These are phyloP conservation scores for Dipteronia sinensis DNA, from an alignment of 345 rosid genomes.

Conservation along the genomic window DNA sequence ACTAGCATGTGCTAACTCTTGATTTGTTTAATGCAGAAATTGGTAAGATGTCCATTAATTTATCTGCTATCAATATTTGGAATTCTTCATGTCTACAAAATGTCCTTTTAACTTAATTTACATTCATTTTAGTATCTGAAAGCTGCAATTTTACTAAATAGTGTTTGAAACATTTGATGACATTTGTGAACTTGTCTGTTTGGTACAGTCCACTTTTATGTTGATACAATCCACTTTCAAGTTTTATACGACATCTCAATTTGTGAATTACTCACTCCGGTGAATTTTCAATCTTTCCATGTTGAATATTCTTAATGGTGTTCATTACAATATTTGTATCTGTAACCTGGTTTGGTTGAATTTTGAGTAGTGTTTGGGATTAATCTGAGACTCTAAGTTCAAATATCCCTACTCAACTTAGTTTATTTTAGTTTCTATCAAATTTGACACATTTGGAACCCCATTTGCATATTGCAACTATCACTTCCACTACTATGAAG, in stretches of 20 bases:
- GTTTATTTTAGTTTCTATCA: background rate
- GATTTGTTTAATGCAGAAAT: background rate
- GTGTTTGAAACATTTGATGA: background rate
- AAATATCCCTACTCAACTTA: background rate
- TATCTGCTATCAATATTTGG: background rate
- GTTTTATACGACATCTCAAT: background rate
- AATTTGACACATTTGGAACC: background rate
- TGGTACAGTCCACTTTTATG: background rate
- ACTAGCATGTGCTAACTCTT: background rate
- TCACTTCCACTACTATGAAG: background rate
- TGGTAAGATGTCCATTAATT: background rate
- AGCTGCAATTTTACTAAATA: background rate
- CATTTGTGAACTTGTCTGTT: background rate
- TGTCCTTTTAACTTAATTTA: background rate
- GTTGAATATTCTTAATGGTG: background rate
- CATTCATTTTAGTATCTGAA: background rate
- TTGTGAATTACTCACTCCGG: background rate
- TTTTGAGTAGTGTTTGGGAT: constrained; percentile 1
- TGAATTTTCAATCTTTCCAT: background rate
- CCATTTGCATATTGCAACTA: background rate
- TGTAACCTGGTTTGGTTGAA: constrained; percentile 5
- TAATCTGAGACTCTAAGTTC: background rate
- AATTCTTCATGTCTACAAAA: background rate
- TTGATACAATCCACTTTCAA: background rate
- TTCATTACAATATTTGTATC: background rate